Evolutionary conservation across 768 basidiomycete genomes (phyloP).

Genomic region (Auriscalpium orientale): DNA sequence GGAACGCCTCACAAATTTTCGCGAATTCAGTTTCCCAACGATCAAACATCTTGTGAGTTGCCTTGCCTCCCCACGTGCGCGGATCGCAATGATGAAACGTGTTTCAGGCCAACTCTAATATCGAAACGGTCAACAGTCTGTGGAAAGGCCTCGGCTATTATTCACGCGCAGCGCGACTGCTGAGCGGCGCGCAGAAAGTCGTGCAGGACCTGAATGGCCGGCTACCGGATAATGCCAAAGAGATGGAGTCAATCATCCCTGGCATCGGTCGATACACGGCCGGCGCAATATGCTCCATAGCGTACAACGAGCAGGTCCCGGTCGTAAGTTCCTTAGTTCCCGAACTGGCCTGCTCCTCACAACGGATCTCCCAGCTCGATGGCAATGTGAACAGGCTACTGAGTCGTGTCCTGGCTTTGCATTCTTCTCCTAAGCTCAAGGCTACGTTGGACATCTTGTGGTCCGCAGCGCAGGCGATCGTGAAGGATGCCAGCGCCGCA

Average conservation of each 20-base stretch:
- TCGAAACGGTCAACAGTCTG: constrained; percentile 79
- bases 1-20: neutral
- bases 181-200: constrained; percentile 77
- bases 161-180: constrained; percentile 73
- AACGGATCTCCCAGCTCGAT: constrained; percentile 51
- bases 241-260: constrained; percentile 77
- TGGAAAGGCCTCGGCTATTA: constrained; percentile 96
- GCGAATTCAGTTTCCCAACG: constrained; percentile 62
- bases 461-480: constrained; percentile 65
- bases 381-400: constrained; percentile 87
- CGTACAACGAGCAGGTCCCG: constrained; percentile 75
- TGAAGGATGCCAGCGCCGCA: constrained; percentile 47
- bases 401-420: constrained; percentile 73
- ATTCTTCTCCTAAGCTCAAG: constrained; percentile 78
- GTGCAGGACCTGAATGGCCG: constrained; percentile 57
- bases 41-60: constrained; percentile 60
- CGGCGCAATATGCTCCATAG: constrained; percentile 80
- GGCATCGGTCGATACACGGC: constrained; percentile 88
- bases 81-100: too few species aligned
- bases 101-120: constrained; percentile 52
- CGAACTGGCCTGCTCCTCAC: neutral
- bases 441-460: constrained; percentile 74
- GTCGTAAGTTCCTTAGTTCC: constrained; percentile 49
- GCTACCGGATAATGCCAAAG: constrained; percentile 73
- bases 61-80: neutral